Percentiles rank a stretch among this genome's conserved stretches.
phyloP scores from a whole-genome alignment of 192 early-diverging fungal genomes.

The Gamsiella multidivaricata region DNA sequence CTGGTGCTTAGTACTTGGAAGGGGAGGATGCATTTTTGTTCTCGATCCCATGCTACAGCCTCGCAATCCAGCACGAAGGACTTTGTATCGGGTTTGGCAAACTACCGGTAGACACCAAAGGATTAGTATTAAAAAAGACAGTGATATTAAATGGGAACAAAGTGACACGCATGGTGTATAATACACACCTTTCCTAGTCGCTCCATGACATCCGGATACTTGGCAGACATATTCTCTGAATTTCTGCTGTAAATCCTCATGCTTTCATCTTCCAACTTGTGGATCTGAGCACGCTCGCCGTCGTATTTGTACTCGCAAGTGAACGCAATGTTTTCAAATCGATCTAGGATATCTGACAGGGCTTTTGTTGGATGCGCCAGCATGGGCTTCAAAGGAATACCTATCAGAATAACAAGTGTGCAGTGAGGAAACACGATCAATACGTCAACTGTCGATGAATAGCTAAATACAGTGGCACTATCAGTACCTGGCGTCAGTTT shows the following conservation, averaged over 20 bases:
- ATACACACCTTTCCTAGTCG: conserved; percentile 71
- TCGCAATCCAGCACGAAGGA: conserved; percentile 99
- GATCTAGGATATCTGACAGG: conserved; percentile 90
- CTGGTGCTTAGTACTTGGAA: conserved; percentile 97
- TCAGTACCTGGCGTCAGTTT: conserved; percentile 85
- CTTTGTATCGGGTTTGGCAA: conserved; percentile 67
- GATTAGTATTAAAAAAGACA: no score
- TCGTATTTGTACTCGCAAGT: conserved; percentile 99
- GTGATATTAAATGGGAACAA: no score
- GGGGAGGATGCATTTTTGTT: conserved; percentile 88
- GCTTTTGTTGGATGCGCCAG: conserved; percentile 98
- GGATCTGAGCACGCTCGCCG: conserved; percentile 80
- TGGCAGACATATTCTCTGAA: conserved; percentile 91
- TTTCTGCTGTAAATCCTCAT: conserved; percentile 94
- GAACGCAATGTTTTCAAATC: conserved; percentile 92
- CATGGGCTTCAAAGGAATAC: conserved; percentile 99
- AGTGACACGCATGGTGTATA: no score
- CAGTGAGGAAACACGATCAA: neutral
- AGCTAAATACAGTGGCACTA: neutral
- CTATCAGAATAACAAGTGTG: conserved; percentile 45
- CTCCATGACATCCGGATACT: conserved; percentile 94
- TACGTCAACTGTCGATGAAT: no score
- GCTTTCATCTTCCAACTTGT: conserved; percentile 79
- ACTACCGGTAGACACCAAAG: no score
- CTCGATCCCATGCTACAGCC: conserved; percentile 97